These are phyloP conservation scores for Persicaria maculosa DNA, from an alignment of 148 eudicot species.

Conservation along the genomic window DNA sequence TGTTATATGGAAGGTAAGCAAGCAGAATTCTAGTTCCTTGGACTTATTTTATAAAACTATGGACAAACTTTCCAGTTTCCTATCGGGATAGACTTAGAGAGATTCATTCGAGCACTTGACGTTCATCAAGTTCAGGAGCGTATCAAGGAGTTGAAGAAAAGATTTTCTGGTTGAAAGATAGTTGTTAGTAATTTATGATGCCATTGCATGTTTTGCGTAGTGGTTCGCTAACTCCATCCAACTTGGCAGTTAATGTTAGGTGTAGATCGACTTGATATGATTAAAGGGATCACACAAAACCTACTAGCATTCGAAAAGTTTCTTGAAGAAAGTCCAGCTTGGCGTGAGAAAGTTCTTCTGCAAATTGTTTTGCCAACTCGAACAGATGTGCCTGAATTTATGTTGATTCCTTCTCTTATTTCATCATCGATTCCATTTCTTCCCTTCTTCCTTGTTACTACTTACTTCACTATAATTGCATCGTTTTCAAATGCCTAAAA, in stretches of 20 bases:
- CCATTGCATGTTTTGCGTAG: too few relatives aligned
- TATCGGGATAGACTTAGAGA: background rate
- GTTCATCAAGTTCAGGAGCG: background rate
- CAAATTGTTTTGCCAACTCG: slow-evolving; percentile 98
- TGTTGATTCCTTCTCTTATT: slow-evolving; percentile 17
- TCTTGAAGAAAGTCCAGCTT: slow-evolving; percentile 71
- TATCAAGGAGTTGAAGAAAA: background rate
- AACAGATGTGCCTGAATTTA: slow-evolving; percentile 98
- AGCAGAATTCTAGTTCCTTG: background rate
- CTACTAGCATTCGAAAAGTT: slow-evolving; percentile 92
- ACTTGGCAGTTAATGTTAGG: too few relatives aligned
- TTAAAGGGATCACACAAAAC: slow-evolving; percentile 27
- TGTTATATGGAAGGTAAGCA: slow-evolving; percentile 82
- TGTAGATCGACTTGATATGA: too few relatives aligned
- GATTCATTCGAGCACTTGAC: background rate
- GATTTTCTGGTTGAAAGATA: background rate
- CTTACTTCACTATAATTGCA: too few relatives aligned
- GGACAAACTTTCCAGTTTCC: background rate
- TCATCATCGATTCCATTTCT: background rate
- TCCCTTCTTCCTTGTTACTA: too few relatives aligned
- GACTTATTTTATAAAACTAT: too few relatives aligned
- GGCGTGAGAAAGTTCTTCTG: slow-evolving; percentile 88
- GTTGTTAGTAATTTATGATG: background rate
- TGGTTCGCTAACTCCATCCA: too few relatives aligned
- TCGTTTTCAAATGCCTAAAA: too few relatives aligned